Percentiles rank a stretch among this genome's conserved stretches.
Conservation (phyloP, 805 yeast species). For the Cyberlindnera saturnus region DNA sequence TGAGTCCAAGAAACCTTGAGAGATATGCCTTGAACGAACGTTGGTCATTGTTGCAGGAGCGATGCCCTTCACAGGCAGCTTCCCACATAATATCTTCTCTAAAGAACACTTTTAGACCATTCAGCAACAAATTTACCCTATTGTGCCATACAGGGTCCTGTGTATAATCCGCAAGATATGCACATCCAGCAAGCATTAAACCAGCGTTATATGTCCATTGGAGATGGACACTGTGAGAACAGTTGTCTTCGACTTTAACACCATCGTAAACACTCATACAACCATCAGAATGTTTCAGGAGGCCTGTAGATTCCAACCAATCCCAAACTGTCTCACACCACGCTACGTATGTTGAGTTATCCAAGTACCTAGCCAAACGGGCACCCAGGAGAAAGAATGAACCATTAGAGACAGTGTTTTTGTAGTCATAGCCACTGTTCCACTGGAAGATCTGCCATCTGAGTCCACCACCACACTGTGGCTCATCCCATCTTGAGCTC, state of each 20-base stretch:
- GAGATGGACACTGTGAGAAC: constrained; percentile 39
- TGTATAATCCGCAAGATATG: constrained; percentile 59
- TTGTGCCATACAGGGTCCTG: constrained; percentile 43
- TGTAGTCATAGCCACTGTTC: constrained; percentile 92
- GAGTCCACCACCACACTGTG: constrained; percentile 77
- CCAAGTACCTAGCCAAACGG: constrained; percentile 76
- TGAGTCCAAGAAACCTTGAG: constrained; percentile 65
- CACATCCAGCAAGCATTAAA: constrained; percentile 57
- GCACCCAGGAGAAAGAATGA: constrained; percentile 85
- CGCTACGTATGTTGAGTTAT: constrained; percentile 64
- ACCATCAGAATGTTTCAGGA: constrained; percentile 26
- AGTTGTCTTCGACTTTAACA: constrained; percentile 41
- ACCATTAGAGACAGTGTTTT: constrained; percentile 88
- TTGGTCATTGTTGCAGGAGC: constrained; percentile 76
- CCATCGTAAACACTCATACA: constrained; percentile 52
- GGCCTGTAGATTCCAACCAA: constrained; percentile 59
- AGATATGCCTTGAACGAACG: constrained; percentile 87
- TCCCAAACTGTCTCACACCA: constrained; percentile 74
- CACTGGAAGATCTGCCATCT: constrained; percentile 95
- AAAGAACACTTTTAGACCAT: constrained; percentile 55
- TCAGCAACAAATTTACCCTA: constrained; percentile 48
- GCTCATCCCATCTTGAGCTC: constrained; percentile 89
- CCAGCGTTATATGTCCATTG: constrained; percentile 74
- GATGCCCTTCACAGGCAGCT: constrained; percentile 68
- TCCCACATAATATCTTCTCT: constrained; percentile 59